Evolutionary conservation across 2,329 filamentous ascomycete species (phyloP).

Genomic region (Hyphodiscus sp.): DNA sequence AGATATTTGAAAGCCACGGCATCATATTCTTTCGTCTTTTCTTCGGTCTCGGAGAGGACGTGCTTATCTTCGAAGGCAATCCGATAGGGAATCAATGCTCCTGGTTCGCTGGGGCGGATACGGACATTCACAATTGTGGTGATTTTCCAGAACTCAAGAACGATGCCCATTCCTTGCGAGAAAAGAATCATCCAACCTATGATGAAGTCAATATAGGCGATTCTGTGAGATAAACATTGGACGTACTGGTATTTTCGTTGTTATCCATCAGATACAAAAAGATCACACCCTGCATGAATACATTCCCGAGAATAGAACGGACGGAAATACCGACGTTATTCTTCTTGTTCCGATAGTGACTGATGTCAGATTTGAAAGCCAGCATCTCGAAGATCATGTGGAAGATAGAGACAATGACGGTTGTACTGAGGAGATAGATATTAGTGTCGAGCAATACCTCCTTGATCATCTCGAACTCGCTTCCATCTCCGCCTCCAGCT

Average conservation of each 20-base stretch:
- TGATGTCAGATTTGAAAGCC: conserved; percentile 95
- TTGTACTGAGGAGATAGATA: conserved; percentile 80
- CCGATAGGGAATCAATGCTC: conserved; percentile 69
- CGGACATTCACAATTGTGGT: conserved; percentile 92
- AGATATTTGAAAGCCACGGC: conserved; percentile 97
- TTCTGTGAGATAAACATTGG: neutral
- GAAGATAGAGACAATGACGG: conserved; percentile 74
- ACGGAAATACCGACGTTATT: conserved; percentile 96
- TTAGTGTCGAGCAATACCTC: conserved; percentile 92
- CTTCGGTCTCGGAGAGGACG: conserved; percentile 86
- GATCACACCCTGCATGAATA: conserved; percentile 94
- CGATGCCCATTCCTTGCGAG: conserved; percentile 63
- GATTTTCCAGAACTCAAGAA: conserved; percentile 85
- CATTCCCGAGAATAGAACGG: conserved; percentile 91
- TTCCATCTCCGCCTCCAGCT: conserved; percentile 76
- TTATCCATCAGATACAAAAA: conserved; percentile 97
- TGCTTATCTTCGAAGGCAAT: conserved; percentile 94
- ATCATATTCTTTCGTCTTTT: conserved; percentile 98
- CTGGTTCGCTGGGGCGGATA: conserved; percentile 60
- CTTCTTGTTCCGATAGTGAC: conserved; percentile 99
- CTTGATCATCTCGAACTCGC: conserved; percentile 96
- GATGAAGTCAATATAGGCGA: neutral
- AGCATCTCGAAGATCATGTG: conserved; percentile 95
- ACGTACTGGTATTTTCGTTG: conserved; percentile 75
- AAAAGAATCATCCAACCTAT: conserved; percentile 90